A percentile compares a stretch with the other conserved stretches of the same genome.
Conservation (phyloP, 139 green algal genomes). For the Microglena sp. region DNA sequence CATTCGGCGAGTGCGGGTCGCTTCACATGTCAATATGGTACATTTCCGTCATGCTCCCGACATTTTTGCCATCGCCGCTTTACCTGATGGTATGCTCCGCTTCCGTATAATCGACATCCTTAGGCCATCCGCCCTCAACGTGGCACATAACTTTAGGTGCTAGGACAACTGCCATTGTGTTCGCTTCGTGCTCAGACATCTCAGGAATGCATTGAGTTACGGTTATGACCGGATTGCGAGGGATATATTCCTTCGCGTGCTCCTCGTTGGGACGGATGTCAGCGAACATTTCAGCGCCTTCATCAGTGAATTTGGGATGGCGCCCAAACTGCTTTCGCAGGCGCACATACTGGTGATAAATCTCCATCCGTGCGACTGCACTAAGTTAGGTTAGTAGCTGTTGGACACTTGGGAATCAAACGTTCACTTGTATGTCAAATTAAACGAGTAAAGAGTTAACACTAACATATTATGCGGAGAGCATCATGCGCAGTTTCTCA, state of each 20-base stretch:
- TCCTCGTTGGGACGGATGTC: slow-evolving; percentile 83
- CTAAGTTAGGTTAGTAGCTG: no score
- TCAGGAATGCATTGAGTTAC: slow-evolving; percentile 61
- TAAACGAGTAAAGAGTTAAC: no score
- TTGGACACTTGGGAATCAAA: no score
- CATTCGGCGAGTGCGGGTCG: background rate
- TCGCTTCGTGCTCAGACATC: slow-evolving; percentile 82
- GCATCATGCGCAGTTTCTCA: no score
- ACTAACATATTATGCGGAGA: no score
- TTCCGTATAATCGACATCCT: slow-evolving; percentile 85
- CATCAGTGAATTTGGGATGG: slow-evolving; percentile 65
- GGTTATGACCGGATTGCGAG: slow-evolving; percentile 56
- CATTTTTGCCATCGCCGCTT: no score
- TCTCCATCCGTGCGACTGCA: no score
- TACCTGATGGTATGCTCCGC: slow-evolving; percentile 78
- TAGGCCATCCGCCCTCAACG: slow-evolving; percentile 86
- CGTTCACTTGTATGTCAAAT: no score
- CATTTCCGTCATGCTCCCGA: background rate
- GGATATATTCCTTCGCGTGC: slow-evolving; percentile 60
- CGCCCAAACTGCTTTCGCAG: slow-evolving; percentile 77
- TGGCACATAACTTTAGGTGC: slow-evolving; percentile 70
- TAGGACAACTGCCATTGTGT: slow-evolving; percentile 67
- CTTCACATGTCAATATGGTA: background rate
- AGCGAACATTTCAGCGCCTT: slow-evolving; percentile 75
- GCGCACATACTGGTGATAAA: slow-evolving; percentile 60